Conservation (phyloP, 768 basidiomycete species). For the Suillus plorans region DNA sequence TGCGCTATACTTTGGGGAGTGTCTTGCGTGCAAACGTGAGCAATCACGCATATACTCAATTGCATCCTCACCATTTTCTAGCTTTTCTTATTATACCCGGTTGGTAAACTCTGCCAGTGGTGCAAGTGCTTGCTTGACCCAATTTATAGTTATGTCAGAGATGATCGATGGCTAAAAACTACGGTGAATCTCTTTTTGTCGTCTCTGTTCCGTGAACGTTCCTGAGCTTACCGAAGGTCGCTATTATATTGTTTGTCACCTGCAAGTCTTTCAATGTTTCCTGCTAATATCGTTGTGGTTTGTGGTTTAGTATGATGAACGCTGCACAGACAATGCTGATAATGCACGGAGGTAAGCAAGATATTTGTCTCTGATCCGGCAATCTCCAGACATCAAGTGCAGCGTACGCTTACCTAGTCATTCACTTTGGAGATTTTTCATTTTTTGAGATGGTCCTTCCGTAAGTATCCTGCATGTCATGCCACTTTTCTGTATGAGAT, state of each 20-base stretch:
- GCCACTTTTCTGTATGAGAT: not conserved
- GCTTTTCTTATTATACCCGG: not conserved
- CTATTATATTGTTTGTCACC: not conserved
- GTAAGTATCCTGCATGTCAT: not conserved
- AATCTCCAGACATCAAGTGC: not conserved
- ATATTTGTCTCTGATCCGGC: not conserved
- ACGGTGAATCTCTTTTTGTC: not conserved
- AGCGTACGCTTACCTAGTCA: not conserved
- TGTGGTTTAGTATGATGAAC: not conserved
- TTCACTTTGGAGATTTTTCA: not conserved
- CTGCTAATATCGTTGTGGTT: not conserved
- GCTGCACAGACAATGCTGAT: not conserved
- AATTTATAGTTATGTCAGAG: not conserved
- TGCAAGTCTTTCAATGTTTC: not conserved
- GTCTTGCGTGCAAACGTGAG: constrained; percentile 1
- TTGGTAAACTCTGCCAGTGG: not conserved
- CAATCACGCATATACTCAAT: not conserved
- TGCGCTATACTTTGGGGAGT: not conserved
- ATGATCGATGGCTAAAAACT: constrained; percentile 1
- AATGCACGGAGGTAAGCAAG: constrained; percentile 2
- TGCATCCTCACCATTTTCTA: not conserved
- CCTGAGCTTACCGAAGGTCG: not conserved
- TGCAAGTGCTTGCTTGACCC: not conserved
- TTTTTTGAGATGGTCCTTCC: not conserved
- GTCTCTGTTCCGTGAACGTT: not conserved